Conservation (phyloP, 139 green algal genomes). For the Chlamydomonas asymmetrica region DNA sequence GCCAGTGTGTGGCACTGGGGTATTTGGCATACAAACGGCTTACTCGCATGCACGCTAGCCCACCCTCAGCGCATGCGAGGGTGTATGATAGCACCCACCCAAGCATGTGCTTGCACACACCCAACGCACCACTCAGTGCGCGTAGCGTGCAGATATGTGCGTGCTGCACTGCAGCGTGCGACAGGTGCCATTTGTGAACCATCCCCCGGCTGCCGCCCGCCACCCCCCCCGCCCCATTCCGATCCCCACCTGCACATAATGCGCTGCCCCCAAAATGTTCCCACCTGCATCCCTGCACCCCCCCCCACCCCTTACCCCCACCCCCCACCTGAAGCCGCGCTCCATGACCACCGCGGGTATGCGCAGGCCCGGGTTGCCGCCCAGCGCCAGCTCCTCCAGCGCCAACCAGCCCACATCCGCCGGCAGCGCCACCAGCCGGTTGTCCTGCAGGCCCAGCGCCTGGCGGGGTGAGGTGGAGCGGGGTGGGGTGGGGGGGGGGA, state of each 20-base stretch:
- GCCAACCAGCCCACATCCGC: slow-evolving; percentile 48
- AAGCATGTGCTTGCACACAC: no score
- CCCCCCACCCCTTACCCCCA: background rate
- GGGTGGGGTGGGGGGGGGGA: background rate
- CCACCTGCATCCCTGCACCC: background rate
- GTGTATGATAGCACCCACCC: no score
- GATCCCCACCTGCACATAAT: no score
- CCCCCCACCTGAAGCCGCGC: slow-evolving; percentile 34
- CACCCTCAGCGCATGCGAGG: no score
- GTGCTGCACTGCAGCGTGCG: background rate
- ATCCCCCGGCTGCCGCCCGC: background rate
- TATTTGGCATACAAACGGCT: no score
- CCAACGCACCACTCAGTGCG: no score
- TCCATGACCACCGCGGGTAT: slow-evolving; percentile 32
- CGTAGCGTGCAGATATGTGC: no score
- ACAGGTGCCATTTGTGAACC: background rate
- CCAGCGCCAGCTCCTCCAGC: slow-evolving; percentile 22
- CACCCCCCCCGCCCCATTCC: no score
- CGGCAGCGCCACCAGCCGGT: slow-evolving; percentile 18
- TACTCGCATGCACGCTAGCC: no score
- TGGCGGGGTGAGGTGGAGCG: background rate
- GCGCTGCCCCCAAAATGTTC: background rate
- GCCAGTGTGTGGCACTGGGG: no score
- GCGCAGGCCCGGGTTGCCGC: slow-evolving; percentile 30
- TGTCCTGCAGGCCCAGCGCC: slow-evolving; percentile 22